Conservation (phyloP, 2,329 filamentous ascomycete species). For the Fusarium irregulare region DNA sequence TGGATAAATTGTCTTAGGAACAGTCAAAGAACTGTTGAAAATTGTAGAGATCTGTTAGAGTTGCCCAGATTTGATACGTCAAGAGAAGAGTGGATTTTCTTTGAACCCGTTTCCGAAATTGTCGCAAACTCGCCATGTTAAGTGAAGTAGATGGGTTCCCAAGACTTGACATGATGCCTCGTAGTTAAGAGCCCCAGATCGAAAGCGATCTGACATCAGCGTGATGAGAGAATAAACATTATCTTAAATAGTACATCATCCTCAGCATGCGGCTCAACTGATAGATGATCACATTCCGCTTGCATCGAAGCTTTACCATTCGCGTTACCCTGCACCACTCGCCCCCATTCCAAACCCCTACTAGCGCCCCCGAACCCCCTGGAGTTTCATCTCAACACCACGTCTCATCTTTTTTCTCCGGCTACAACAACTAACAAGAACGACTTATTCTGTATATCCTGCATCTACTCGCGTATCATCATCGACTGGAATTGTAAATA, state of each 20-base stretch:
- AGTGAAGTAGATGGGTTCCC: background rate
- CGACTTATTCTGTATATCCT: background rate
- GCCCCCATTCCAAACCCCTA: conserved; percentile 34
- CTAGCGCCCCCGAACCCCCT: conserved; percentile 23
- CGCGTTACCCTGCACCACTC: conserved; percentile 14
- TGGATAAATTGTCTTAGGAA: too few relatives aligned
- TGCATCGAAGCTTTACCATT: conserved; percentile 9
- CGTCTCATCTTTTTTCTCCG: conserved; percentile 30
- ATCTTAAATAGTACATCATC: background rate
- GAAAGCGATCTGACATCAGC: background rate
- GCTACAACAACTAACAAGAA: background rate
- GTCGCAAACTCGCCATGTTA: fast-evolving
- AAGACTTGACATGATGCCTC: background rate
- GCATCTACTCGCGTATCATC: too few relatives aligned
- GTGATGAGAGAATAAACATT: background rate
- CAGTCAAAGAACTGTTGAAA: too few relatives aligned
- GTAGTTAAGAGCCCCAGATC: background rate
- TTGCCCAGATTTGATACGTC: background rate
- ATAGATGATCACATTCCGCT: background rate
- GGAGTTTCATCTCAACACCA: conserved; percentile 40
- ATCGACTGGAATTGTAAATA: background rate
- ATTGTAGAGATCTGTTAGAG: background rate
- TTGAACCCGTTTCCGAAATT: fast-evolving
- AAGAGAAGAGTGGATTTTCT: too few relatives aligned
- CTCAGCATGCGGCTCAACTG: background rate